phyloP scores from a whole-genome alignment of 75 land plant species.

The Chamaecyparis obtusa region DNA sequence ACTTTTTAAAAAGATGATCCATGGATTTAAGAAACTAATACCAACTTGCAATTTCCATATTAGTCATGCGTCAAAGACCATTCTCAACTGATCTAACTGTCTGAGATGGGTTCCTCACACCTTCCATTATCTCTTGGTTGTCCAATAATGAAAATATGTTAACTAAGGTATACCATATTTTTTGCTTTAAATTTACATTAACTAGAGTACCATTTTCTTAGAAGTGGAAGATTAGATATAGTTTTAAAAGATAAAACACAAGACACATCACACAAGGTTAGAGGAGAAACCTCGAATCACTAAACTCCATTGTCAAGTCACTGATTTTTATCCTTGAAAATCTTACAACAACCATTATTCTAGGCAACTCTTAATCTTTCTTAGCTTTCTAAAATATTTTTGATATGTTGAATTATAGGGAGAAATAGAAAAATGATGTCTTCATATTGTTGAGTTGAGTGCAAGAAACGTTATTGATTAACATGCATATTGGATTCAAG shows the following conservation, averaged over 20 bases:
- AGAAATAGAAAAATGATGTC: too few relatives aligned
- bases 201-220: background rate
- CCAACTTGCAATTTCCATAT: conserved; percentile 65
- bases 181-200: background rate
- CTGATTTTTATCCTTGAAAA: conserved; percentile 98
- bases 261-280: background rate
- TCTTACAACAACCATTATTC: conserved; percentile 94
- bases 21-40: background rate
- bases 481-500: too few relatives aligned
- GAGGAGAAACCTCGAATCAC: conserved; percentile 78
- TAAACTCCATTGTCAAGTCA: conserved; percentile 97
- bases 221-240: background rate
- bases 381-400: too few relatives aligned
- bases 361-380: conserved; percentile 95
- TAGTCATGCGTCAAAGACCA: conserved; percentile 61
- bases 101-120: conserved; percentile 80
- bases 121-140: conserved; percentile 90
- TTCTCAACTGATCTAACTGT: conserved; percentile 90
- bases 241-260: conserved; percentile 5
- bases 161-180: background rate
- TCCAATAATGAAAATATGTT: background rate
- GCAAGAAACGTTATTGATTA: too few relatives aligned
- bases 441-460: too few relatives aligned
- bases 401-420: too few relatives aligned
- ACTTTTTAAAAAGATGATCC: background rate